Evolutionary conservation across 2,329 filamentous ascomycete species (phyloP).

Genomic region (Karstenula rhodostoma): DNA sequence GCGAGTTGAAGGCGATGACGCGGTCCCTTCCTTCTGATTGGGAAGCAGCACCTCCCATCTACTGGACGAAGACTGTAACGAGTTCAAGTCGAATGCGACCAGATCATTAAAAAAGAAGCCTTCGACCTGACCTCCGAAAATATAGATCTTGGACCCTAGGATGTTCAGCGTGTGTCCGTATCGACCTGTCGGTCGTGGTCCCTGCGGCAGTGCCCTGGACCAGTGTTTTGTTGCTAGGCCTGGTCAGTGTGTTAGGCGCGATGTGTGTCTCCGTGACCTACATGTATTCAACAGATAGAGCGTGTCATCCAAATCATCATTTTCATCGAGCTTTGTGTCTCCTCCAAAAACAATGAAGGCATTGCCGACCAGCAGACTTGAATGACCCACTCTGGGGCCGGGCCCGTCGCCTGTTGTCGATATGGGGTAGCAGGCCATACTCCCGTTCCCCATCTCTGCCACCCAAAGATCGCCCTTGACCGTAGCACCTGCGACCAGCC

Average conservation of each 20-base stretch:
- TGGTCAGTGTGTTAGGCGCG: constrained; percentile 36
- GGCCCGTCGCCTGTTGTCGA: constrained; percentile 93
- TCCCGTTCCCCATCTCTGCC: constrained; percentile 84
- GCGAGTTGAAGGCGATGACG: constrained; percentile 35
- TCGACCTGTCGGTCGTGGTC: constrained; percentile 83
- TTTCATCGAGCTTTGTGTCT: constrained; percentile 96
- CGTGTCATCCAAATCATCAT: constrained; percentile 90
- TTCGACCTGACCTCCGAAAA: constrained; percentile 97
- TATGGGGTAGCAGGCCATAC: constrained; percentile 89
- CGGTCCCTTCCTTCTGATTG: constrained; percentile 65
- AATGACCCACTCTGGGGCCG: constrained; percentile 91
- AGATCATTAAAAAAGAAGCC: constrained; percentile 98
- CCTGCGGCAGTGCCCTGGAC: constrained; percentile 90
- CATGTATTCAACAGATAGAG: constrained; percentile 97
- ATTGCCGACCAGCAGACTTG: constrained; percentile 93
- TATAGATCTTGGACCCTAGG: constrained; percentile 93
- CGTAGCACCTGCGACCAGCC: constrained; percentile 90
- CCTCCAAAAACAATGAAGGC: constrained; percentile 99
- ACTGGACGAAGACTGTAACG: constrained; percentile 88
- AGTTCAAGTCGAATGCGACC: constrained; percentile 93
- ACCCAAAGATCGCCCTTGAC: constrained; percentile 98
- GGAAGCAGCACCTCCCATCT: constrained; percentile 92
- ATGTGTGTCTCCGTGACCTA: constrained; percentile 60
- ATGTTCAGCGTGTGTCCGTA: constrained; percentile 98
- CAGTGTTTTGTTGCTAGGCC: constrained; percentile 89